Conservation (phyloP, 768 basidiomycete species). For the Guyanaporus albipodus region DNA sequence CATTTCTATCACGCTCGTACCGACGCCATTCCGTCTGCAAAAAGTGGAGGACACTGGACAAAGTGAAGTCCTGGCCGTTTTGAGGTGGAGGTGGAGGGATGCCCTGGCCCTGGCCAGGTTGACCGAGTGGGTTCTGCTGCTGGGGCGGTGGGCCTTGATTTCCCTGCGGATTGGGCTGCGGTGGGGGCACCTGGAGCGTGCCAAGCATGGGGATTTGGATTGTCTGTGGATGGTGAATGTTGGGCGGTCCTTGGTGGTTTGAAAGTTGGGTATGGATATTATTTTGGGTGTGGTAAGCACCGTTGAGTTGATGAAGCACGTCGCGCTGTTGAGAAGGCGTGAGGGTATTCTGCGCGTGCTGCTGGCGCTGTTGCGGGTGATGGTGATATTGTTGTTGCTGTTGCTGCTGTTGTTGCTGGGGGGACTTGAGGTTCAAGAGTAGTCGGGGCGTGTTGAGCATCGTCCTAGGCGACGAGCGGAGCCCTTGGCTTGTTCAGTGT, state of each 20-base stretch:
- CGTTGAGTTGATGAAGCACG: conserved; percentile 27
- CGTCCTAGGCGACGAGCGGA: conserved; percentile 19
- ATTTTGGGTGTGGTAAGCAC: conserved; percentile 29
- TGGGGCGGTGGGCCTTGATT: conserved; percentile 45
- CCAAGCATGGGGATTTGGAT: conserved; percentile 70
- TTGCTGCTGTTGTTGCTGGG: conserved; percentile 19
- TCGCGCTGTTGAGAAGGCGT: conserved; percentile 26
- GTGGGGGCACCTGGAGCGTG: conserved; percentile 60
- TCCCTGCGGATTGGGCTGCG: conserved; percentile 37
- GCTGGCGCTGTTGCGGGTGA: conserved; percentile 21
- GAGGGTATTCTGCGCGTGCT: conserved; percentile 28
- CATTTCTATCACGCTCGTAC: conserved; percentile 97
- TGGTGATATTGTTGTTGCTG: background rate
- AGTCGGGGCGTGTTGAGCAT: conserved; percentile 35
- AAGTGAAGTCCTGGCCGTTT: conserved; percentile 88
- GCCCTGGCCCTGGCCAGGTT: conserved; percentile 49
- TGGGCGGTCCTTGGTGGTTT: conserved; percentile 28
- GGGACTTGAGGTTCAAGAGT: conserved; percentile 31
- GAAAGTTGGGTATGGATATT: background rate
- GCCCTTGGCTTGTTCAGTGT: conserved; percentile 21
- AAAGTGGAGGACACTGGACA: conserved; percentile 94
- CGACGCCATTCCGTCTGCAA: conserved; percentile 97
- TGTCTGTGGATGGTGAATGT: conserved; percentile 37
- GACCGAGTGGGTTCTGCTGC: conserved; percentile 53
- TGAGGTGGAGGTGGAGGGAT: conserved; percentile 76